These are phyloP conservation scores for Cochlearia excelsa DNA, from an alignment of 345 rosid species.

Conservation along the genomic window DNA sequence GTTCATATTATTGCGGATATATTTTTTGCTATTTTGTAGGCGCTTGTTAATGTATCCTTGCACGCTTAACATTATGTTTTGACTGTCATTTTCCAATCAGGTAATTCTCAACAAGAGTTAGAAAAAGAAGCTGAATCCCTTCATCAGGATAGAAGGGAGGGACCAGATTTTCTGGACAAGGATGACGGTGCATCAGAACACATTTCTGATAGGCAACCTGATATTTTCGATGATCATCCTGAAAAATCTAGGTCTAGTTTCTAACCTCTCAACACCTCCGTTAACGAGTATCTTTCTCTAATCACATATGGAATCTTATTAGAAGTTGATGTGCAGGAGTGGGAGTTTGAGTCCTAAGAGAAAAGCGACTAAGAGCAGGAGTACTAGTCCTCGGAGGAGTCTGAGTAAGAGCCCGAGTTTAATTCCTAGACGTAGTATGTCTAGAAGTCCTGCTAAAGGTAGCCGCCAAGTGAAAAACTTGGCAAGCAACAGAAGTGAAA, in stretches of 20 bases:
- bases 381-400: slow-evolving; percentile 74
- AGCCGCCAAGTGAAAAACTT: slow-evolving; percentile 38
- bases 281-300: slow-evolving; percentile 46
- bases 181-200: slow-evolving; percentile 50
- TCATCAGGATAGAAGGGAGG: slow-evolving; percentile 42
- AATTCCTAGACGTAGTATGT: slow-evolving; percentile 51
- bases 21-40: not conserved
- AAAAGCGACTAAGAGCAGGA: slow-evolving; percentile 71
- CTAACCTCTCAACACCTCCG: slow-evolving; percentile 42
- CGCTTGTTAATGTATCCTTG: not conserved
- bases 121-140: slow-evolving; percentile 51
- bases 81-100: slow-evolving; percentile 22
- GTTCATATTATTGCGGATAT: slow-evolving; percentile 1
- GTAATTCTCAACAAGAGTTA: slow-evolving; percentile 34
- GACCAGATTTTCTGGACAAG: slow-evolving; percentile 43
- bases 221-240: slow-evolving; percentile 71
- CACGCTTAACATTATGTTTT: not conserved
- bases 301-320: slow-evolving; percentile 46
- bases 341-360: slow-evolving; percentile 84
- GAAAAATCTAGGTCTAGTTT: slow-evolving; percentile 83
- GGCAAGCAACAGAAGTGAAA: slow-evolving; percentile 39
- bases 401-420: slow-evolving; percentile 65
- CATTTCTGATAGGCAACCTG: slow-evolving; percentile 73
- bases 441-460: slow-evolving; percentile 37
- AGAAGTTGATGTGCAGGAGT: slow-evolving; percentile 77